A percentile compares a stretch with the other conserved stretches of the same genome.
phyloP scores from a whole-genome alignment of 75 land plant genomes.

The Sequoia sempervirens region DNA sequence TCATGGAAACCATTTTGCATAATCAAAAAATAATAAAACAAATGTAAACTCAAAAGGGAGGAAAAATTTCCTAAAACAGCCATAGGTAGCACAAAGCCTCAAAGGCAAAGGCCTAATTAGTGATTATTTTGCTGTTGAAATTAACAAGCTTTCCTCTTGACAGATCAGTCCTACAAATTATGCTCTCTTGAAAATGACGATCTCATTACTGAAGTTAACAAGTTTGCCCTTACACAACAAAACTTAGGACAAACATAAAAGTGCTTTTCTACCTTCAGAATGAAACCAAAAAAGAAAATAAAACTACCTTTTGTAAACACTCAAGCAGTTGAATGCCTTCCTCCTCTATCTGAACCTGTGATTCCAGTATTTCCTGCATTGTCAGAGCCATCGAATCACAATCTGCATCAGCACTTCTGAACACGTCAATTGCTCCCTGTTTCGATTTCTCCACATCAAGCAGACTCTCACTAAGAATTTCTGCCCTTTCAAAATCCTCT shows the following conservation, averaged over 20 bases:
- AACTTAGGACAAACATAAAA: neutral
- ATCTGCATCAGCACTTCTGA: constrained; percentile 50
- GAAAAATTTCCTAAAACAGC: neutral
- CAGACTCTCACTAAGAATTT: constrained; percentile 49
- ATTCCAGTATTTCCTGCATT: constrained; percentile 48
- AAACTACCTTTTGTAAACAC: constrained; percentile 37
- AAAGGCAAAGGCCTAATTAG: neutral
- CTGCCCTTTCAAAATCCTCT: constrained; percentile 83
- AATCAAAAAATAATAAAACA: neutral
- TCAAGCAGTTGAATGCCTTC: constrained; percentile 47
- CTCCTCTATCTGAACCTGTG: constrained; percentile 61
- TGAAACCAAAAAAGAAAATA: neutral
- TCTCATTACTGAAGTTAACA: neutral
- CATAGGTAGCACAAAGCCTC: neutral
- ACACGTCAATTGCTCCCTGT: constrained; percentile 12
- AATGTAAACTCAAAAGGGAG: neutral
- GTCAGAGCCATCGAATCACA: constrained; percentile 47
- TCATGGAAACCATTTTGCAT: neutral
- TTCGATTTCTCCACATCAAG: constrained; percentile 39
- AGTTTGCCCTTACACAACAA: neutral
- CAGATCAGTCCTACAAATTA: neutral
- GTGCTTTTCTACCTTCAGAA: neutral
- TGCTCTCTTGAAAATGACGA: neutral
- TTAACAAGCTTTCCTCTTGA: neutral
- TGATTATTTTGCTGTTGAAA: neutral